Evolutionary conservation across 139 green algal species (phyloP).

Genomic region (Dunaliella sp.): DNA sequence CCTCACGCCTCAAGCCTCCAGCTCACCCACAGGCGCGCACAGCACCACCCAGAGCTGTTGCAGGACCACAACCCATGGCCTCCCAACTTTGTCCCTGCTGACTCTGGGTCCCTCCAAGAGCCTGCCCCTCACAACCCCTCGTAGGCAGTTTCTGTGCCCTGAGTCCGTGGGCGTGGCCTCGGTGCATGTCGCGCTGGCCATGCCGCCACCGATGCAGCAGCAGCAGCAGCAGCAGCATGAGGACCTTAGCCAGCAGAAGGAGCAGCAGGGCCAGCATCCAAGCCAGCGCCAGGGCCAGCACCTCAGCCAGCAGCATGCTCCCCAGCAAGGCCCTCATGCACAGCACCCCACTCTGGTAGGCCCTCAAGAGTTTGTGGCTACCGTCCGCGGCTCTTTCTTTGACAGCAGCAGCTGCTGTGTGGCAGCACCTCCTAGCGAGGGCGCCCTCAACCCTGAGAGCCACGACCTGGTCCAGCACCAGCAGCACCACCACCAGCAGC

Average conservation of each 20-base stretch:
- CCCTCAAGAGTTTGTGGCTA: background rate
- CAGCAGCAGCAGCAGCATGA: background rate
- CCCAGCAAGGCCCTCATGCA: too few species aligned
- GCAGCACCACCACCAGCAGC: background rate
- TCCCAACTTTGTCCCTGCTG: too few species aligned
- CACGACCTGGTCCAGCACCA: background rate
- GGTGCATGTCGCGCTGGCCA: background rate
- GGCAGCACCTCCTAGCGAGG: background rate
- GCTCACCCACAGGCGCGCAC: too few species aligned
- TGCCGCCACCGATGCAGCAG: background rate
- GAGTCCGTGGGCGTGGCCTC: constrained; percentile 10
- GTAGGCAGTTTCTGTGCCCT: background rate
- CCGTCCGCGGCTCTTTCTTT: background rate
- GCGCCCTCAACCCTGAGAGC: background rate
- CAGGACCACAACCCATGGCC: too few species aligned
- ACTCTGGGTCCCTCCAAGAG: too few species aligned
- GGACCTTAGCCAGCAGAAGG: background rate
- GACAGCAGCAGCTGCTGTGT: background rate
- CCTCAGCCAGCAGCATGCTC: too few species aligned
- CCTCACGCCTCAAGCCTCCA: too few species aligned
- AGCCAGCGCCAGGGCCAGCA: too few species aligned
- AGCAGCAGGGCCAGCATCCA: background rate
- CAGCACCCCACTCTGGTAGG: too few species aligned
- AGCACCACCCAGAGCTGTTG: too few species aligned
- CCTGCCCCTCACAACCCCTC: background rate